A percentile compares a stretch with the other conserved stretches of the same genome.
phyloP scores from a whole-genome alignment of 2,329 filamentous ascomycete species.

The Ophiostoma piceae region DNA sequence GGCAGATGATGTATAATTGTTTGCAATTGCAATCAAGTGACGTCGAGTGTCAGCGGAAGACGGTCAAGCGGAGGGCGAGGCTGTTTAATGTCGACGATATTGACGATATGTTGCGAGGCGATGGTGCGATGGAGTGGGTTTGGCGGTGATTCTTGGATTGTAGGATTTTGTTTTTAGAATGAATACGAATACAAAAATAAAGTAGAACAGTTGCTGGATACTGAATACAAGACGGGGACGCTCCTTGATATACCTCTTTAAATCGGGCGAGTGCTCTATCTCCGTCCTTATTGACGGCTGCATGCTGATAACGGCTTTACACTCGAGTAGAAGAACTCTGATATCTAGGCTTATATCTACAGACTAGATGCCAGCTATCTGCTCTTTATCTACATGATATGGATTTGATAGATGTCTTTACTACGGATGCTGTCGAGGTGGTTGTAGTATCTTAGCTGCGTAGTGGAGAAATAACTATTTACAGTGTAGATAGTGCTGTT shows the following conservation, averaged over 20 bases:
- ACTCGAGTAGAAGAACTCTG: background rate
- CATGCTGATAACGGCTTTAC: background rate
- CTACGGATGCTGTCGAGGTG: background rate
- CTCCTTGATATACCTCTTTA: slow-evolving; percentile 6
- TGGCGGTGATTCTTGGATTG: background rate
- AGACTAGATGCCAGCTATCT: background rate
- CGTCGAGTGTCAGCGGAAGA: background rate
- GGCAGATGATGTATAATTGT: too few species aligned
- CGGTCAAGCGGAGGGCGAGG: background rate
- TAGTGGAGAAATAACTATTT: background rate
- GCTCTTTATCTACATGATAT: background rate
- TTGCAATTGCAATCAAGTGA: background rate
- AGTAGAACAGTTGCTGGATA: too few species aligned
- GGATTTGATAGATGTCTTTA: background rate
- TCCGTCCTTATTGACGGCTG: background rate
- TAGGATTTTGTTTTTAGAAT: too few species aligned
- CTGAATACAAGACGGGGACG: background rate
- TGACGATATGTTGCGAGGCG: background rate
- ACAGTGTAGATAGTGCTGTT: background rate
- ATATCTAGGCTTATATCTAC: too few species aligned
- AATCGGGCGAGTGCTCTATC: background rate
- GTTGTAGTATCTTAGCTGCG: background rate
- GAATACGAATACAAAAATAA: too few species aligned
- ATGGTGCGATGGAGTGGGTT: slow-evolving; percentile 13
- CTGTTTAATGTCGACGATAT: background rate